Percentiles rank a stretch among this genome's conserved stretches.
Conservation (phyloP, 495 filamentous ascomycete genomes). For the Mycothermus thermophilus region DNA sequence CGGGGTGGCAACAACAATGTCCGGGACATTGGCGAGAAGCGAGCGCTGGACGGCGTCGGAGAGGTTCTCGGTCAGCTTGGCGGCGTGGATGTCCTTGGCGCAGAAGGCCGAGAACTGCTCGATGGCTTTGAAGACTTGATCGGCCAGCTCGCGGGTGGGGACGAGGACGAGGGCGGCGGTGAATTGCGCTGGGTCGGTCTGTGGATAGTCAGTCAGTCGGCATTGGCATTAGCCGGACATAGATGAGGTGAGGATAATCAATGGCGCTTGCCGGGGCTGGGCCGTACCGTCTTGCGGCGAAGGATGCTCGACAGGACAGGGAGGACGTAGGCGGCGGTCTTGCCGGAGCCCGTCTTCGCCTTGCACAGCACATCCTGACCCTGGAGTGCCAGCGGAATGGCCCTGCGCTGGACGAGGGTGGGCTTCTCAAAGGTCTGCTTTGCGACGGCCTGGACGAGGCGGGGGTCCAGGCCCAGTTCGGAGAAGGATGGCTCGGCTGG, state of each 20-base stretch:
- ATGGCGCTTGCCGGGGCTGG: too few species aligned
- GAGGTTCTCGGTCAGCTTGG: slow-evolving; percentile 81
- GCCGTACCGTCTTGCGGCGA: slow-evolving; percentile 52
- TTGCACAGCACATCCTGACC: slow-evolving; percentile 84
- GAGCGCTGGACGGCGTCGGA: slow-evolving; percentile 75
- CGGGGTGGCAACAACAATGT: slow-evolving; percentile 83
- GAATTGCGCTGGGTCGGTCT: slow-evolving; percentile 24
- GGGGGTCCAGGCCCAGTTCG: slow-evolving; percentile 59
- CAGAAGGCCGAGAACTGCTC: slow-evolving; percentile 66
- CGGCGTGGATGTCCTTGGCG: slow-evolving; percentile 60
- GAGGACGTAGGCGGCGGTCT: slow-evolving; percentile 94
- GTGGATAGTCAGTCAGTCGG: background rate
- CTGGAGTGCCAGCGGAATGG: slow-evolving; percentile 79
- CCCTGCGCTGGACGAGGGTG: slow-evolving; percentile 71
- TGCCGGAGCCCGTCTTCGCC: slow-evolving; percentile 86
- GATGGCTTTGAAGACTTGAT: slow-evolving; percentile 68
- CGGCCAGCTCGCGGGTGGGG: slow-evolving; percentile 84
- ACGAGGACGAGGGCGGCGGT: slow-evolving; percentile 71
- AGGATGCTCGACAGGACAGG: slow-evolving; percentile 74
- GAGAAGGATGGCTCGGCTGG: slow-evolving; percentile 30
- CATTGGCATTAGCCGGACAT: background rate
- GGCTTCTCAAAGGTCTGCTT: slow-evolving; percentile 73
- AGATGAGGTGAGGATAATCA: too few species aligned
- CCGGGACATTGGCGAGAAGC: slow-evolving; percentile 73
- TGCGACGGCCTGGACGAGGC: slow-evolving; percentile 73